Percentiles rank a stretch among this genome's conserved stretches.
Conservation (phyloP, 1,284 basidiomycete genomes). For the Boletus mariae region DNA sequence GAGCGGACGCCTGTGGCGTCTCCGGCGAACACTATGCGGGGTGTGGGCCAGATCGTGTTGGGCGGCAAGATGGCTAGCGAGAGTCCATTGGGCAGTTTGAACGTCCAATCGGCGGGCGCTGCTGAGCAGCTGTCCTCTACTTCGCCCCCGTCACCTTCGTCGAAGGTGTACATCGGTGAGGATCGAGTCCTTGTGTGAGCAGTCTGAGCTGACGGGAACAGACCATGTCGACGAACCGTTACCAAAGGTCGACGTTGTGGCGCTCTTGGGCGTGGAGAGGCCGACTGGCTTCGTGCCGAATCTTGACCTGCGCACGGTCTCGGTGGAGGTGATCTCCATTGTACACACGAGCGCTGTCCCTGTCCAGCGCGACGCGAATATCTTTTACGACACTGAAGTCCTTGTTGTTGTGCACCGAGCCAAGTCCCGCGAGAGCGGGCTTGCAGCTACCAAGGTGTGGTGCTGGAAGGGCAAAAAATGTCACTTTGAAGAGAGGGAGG, state of each 20-base stretch:
- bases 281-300: conserved; percentile 29
- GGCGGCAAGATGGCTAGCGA: conserved; percentile 7
- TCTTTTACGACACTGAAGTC: conserved; percentile 72
- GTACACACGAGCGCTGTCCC: conserved; percentile 45
- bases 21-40: conserved; percentile 50
- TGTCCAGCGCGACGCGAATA: conserved; percentile 40
- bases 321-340: conserved; percentile 65
- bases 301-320: conserved; percentile 52
- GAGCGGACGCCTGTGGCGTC: conserved; percentile 59
- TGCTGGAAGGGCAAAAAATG: conserved; percentile 63
- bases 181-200: neutral
- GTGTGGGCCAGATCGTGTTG: conserved; percentile 17
- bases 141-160: neutral
- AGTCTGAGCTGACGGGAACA: conserved; percentile 19
- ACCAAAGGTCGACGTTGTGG: conserved; percentile 48
- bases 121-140: neutral
- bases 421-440: conserved; percentile 59
- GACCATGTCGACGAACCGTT: conserved; percentile 44
- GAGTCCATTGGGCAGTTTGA: conserved; percentile 8
- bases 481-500: conserved; percentile 52
- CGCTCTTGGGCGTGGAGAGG: conserved; percentile 37
- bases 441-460: conserved; percentile 69
- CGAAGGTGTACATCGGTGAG: conserved; percentile 33
- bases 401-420: conserved; percentile 64
- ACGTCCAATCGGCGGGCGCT: neutral